Evolutionary conservation across 192 early-diverging fungal genomes (phyloP).

Genomic region (Spinellus fusiger): DNA sequence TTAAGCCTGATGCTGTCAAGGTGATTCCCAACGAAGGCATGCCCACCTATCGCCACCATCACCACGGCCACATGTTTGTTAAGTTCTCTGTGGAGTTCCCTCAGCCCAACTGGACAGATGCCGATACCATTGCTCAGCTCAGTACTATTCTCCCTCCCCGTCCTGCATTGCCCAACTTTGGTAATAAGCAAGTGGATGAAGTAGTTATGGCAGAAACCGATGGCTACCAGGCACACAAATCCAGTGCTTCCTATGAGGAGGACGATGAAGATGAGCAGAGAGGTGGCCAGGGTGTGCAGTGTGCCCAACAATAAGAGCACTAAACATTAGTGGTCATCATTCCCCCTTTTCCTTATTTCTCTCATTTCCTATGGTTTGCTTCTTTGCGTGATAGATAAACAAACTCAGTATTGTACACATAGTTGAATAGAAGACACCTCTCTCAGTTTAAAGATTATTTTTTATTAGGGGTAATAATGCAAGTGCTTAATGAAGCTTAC

Average conservation of each 20-base stretch:
- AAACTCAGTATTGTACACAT: no score
- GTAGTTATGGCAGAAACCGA: slow-evolving; percentile 57
- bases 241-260: slow-evolving; percentile 9
- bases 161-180: slow-evolving; percentile 39
- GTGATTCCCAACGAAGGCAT: slow-evolving; percentile 88
- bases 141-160: slow-evolving; percentile 80
- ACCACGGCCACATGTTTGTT: slow-evolving; percentile 89
- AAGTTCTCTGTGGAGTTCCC: slow-evolving; percentile 96
- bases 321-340: no score
- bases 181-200: slow-evolving; percentile 71
- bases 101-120: slow-evolving; percentile 65
- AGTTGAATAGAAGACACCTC: no score
- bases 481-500: no score
- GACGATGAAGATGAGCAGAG: slow-evolving; percentile 23
- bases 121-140: slow-evolving; percentile 66
- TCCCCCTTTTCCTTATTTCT: no score
- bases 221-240: slow-evolving; percentile 18
- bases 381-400: no score
- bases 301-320: slow-evolving; percentile 32
- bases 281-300: slow-evolving; percentile 29
- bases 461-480: no score
- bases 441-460: no score
- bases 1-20: slow-evolving; percentile 88
- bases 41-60: slow-evolving; percentile 84
- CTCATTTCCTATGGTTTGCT: no score